Base-by-base conservation (phyloP, 2,329 filamentous ascomycete genomes). In the Cylindrodendrum hubeiense region DNA sequence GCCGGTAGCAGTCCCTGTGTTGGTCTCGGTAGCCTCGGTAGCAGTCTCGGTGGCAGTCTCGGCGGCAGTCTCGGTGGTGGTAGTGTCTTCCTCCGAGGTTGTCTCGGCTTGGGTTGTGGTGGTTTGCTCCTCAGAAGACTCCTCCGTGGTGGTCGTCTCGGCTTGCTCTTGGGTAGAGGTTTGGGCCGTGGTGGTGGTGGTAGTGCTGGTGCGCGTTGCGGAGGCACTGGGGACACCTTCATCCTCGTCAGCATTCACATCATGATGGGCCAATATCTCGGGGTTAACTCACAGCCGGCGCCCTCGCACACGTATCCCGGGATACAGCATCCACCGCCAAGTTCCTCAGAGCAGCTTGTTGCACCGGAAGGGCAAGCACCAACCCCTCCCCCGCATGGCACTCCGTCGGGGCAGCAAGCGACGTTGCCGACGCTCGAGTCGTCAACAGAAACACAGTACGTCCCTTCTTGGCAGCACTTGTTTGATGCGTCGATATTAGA, bases 321-420 rank as follows among this genome's bases (percentile, higher is more conserved):
- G 12, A 94, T 89, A 76, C 93, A 95, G 75, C 93, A 95, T 3
- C 92, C 93, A 15, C 92, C 92, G 3, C 92, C 92, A 0, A 90
- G 77, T 34, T 85, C 85, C 8, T 87, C 83, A 0, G 89, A 83
- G 75, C 93, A 95, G 52, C 87, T 87, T 12, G 87, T 86, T 65
- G 91, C 89, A 43, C 86, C 90, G 4, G 82, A 80, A 3, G 84
- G 83, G 68, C 93, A 95, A n/a, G 75, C 75, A 0, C 85, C 86
- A 6, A 95, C 88, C 1, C 81, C 80, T 10, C 91, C 90, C 4
- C 85, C 85, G 76, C 93, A 95, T 6, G 78, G 85, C 46, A 83
- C 80, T 4, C 91, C 92, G 37, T 82, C 75, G 0, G 91, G 91
- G 79, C 93, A 96, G 78, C 93, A 96, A 3, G 92, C 93, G 2